Percentiles rank a stretch among this genome's conserved stretches.
Evolutionary conservation across 1,139 yeast species (phyloP).

Genomic region (Pneumocystis sp.): DNA sequence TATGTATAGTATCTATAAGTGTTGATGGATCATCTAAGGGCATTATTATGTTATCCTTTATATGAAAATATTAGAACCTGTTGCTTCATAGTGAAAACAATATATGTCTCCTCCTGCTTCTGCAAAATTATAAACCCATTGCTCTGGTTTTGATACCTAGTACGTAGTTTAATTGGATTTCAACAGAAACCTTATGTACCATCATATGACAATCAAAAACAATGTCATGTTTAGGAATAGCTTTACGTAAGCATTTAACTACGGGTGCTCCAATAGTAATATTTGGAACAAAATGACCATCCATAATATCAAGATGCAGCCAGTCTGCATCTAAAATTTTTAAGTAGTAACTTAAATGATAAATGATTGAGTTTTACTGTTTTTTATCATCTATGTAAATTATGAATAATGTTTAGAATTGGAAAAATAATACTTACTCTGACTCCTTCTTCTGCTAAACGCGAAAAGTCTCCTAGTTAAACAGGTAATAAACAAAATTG

Average conservation of each 20-base stretch:
- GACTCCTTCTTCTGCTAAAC: neutral
- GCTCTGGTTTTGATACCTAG: constrained; percentile 41
- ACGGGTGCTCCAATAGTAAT: constrained; percentile 88
- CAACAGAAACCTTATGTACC: constrained; percentile 36
- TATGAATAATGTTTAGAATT: neutral
- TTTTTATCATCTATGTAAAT: neutral
- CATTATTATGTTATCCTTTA: neutral
- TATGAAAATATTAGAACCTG: constrained; percentile 21
- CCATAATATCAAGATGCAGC: constrained; percentile 98
- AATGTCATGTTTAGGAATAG: constrained; percentile 55
- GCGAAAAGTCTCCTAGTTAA: constrained; percentile 38
- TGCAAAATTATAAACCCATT: constrained; percentile 89
- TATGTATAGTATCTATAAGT: constrained; percentile 60
- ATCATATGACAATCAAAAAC: constrained; percentile 98
- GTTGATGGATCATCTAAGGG: constrained; percentile 45
- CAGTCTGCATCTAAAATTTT: constrained; percentile 36
- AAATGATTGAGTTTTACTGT: neutral
- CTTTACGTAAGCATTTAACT: constrained; percentile 60
- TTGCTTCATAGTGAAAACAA: constrained; percentile 92
- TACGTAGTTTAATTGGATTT: neutral
- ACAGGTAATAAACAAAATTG: constrained; percentile 46
- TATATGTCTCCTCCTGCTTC: constrained; percentile 92
- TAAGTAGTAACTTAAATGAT: neutral
- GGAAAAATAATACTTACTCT: neutral
- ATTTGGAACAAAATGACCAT: constrained; percentile 96